These are phyloP conservation scores for Aspergillus novoparasiticus DNA, from an alignment of 2,329 filamentous ascomycete species.

Conservation along the genomic window DNA sequence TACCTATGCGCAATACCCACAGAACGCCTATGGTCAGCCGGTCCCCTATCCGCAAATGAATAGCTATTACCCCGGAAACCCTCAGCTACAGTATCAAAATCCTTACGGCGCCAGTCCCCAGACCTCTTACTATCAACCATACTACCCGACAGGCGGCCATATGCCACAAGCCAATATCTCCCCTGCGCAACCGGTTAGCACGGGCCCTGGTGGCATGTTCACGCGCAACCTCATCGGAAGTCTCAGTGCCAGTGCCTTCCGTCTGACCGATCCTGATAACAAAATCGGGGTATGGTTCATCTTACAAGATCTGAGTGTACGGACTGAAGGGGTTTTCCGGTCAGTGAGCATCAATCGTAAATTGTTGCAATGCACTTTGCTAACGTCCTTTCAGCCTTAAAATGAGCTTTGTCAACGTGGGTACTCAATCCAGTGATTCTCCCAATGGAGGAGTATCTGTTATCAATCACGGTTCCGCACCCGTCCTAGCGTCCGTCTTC, in stretches of 20 bases:
- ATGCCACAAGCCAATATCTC: constrained; percentile 40
- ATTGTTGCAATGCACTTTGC: neutral
- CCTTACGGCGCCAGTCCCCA: constrained; percentile 34
- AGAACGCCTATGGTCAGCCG: constrained; percentile 45
- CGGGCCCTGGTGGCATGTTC: constrained; percentile 77
- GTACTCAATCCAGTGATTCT: constrained; percentile 47
- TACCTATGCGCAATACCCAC: constrained; percentile 40
- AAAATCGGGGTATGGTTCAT: constrained; percentile 96
- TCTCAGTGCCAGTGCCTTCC: constrained; percentile 83
- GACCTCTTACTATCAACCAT: constrained; percentile 35
- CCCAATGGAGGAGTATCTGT: constrained; percentile 46
- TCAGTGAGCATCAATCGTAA: constrained; percentile 44
- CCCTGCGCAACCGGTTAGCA: constrained; percentile 36
- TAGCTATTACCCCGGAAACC: constrained; percentile 39
- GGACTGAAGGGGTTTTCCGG: constrained; percentile 90
- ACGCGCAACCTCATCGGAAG: constrained; percentile 94
- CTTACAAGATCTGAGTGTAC: constrained; percentile 89
- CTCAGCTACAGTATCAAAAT: constrained; percentile 38
- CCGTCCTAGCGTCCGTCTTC: constrained; percentile 82
- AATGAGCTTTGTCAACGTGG: constrained; percentile 84
- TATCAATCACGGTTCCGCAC: constrained; percentile 74
- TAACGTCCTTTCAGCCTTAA: constrained; percentile 54
- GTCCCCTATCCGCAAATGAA: constrained; percentile 40
- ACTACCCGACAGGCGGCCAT: constrained; percentile 34
- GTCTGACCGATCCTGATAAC: constrained; percentile 74